Evolutionary conservation across 2,329 filamentous ascomycete genomes (phyloP), one percentile per base, ranked within the genome.

Genomic region (Paraphoma sp.): DNA sequence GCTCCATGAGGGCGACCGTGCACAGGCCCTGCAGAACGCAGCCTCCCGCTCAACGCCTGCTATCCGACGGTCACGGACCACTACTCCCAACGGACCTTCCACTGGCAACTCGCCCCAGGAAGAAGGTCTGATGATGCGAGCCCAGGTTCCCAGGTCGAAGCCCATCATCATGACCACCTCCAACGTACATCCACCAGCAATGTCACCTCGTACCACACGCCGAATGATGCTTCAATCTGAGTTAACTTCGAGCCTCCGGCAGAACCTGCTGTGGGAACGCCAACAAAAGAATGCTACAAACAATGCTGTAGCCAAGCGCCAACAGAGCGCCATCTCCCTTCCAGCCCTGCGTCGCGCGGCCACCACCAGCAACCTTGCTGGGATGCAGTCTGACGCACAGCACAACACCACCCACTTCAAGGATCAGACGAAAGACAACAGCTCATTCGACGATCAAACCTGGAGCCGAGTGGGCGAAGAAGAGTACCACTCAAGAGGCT

Each of bases 191-290:
- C 89, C 91, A 53, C 87, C 88, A 29, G 91, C 92, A 1, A 84
- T 97, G 63, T 98, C 95, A 5, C 95, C 95, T 4, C 87, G 93
- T 55, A 97, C 94, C 0, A 97, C 93, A 0, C 87, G 95, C 49
- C 87, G 93, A 58, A 96, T 97, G 78, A 99, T 99, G 95, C 85
- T 99, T 54, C 90, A 92, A 8, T 96, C 92, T 0, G 95, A 99
- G 80, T 82, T 99, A 52, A 97, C 94, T 2, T 93, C 97, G 75
- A 96, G 92, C 18, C 87, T 99, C 3, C 88, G 95, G 18, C 91
- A 93, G 67, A 91, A 97, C 69, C 87, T 99, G 14, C 85, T 98
- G 14, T 96, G 92, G 91, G 95, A 99, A 76, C 89, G 95, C 50
- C 92, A 96, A 72, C 94, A 98, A 73, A 96, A 95, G 84, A 92